These are phyloP conservation scores for Capronia americana DNA, from an alignment of 2,329 filamentous ascomycete species.

Conservation along the genomic window DNA sequence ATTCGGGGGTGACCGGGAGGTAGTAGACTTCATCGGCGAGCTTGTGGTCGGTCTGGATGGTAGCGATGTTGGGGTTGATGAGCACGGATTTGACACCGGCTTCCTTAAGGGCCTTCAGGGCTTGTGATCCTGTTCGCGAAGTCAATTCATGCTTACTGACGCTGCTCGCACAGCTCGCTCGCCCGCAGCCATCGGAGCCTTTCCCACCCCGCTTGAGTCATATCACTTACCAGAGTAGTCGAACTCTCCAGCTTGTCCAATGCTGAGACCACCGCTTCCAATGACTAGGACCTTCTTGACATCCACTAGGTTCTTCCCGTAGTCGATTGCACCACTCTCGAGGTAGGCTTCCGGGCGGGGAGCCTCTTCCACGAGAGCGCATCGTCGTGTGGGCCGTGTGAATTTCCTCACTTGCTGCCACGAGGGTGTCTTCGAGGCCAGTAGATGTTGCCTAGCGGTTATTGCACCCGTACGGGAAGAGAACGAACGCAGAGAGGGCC, in stretches of 20 bases:
- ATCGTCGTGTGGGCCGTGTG: constrained; percentile 48
- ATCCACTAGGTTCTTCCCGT: constrained; percentile 75
- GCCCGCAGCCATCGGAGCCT: neutral
- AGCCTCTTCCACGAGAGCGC: constrained; percentile 65
- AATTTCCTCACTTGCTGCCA: constrained; percentile 53
- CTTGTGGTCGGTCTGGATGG: constrained; percentile 95
- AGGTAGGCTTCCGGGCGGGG: constrained; percentile 87
- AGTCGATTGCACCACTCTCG: constrained; percentile 84
- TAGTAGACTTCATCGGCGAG: constrained; percentile 98
- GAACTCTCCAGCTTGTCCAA: constrained; percentile 97
- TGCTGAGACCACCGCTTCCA: constrained; percentile 91
- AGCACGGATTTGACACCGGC: constrained; percentile 89
- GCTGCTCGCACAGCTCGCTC: neutral
- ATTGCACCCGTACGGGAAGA: constrained; percentile 23
- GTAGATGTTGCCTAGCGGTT: constrained; percentile 44
- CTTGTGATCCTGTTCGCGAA: constrained; percentile 76
- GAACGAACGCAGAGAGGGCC: constrained; percentile 30
- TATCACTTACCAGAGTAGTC: constrained; percentile 83
- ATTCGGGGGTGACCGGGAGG: constrained; percentile 95
- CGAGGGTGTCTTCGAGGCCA: constrained; percentile 46
- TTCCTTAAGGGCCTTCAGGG: constrained; percentile 95
- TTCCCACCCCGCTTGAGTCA: constrained; percentile 1
- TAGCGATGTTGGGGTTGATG: constrained; percentile 98
- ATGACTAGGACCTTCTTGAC: constrained; percentile 98
- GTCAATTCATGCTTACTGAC: constrained; percentile 10